These are phyloP conservation scores for Agaricus sinodeliciosus DNA, from an alignment of 768 basidiomycete species.

Conservation along the genomic window DNA sequence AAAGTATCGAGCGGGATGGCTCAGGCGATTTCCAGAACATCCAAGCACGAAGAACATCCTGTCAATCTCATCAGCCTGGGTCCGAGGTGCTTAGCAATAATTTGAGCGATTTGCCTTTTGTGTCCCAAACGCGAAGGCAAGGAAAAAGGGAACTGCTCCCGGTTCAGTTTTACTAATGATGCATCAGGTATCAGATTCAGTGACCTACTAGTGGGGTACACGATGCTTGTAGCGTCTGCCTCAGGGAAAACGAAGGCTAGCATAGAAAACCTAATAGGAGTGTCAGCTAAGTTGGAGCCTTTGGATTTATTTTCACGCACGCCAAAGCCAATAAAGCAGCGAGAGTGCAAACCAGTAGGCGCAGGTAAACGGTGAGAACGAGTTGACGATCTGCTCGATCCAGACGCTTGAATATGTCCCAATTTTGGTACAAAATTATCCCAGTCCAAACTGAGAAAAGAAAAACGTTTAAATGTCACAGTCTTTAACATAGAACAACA, in stretches of 20 bases:
- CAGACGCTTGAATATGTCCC: constrained; percentile 2
- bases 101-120: constrained; percentile 1
- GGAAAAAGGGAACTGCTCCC: constrained; percentile 1
- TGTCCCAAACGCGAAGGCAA: constrained; percentile 4
- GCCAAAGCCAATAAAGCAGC: neutral
- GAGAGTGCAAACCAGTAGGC: neutral
- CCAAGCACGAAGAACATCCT: constrained; percentile 10
- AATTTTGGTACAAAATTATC: constrained; percentile 1
- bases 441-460: constrained; percentile 2
- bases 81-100: neutral
- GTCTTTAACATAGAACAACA: neutral
- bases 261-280: neutral
- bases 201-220: neutral
- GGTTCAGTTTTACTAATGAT: neutral
- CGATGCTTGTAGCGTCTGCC: neutral
- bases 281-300: neutral
- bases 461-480: neutral
- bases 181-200: neutral
- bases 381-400: constrained; percentile 1
- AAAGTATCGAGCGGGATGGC: neutral
- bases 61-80: too few species aligned
- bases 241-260: neutral
- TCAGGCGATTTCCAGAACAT: neutral
- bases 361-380: constrained; percentile 2
- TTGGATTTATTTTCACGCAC: neutral